These are phyloP conservation scores for Stereocaulon alpinum DNA, from an alignment of 495 filamentous ascomycete genomes.

Conservation along the genomic window DNA sequence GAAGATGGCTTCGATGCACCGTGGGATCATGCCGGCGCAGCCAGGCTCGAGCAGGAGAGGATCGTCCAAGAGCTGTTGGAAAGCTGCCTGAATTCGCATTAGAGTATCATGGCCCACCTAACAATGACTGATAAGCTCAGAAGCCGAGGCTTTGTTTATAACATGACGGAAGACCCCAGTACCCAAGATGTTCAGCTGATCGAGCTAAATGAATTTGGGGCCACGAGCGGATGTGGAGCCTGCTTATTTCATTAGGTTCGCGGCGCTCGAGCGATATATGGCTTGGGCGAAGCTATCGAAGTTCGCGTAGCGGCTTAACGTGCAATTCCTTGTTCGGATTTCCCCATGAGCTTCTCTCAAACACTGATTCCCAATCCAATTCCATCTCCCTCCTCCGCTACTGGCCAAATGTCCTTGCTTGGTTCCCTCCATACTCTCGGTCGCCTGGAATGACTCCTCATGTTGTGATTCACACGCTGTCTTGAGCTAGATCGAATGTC, in stretches of 20 bases:
- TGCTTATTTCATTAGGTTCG: slow-evolving; percentile 18
- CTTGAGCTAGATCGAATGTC: slow-evolving; percentile 16
- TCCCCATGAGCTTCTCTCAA: not conserved
- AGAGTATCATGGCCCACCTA: slow-evolving; percentile 7
- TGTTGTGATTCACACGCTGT: slow-evolving; percentile 16
- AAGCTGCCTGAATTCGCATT: slow-evolving; percentile 1
- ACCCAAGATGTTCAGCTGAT: slow-evolving; percentile 12
- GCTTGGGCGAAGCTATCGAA: slow-evolving; percentile 12
- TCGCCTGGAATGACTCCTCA: slow-evolving; percentile 27
- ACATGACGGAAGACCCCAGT: slow-evolving; percentile 10
- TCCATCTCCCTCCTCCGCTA: slow-evolving; percentile 26
- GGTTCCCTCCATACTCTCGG: slow-evolving; percentile 33
- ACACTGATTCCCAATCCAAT: slow-evolving; percentile 16
- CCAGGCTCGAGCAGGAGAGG: slow-evolving; percentile 2
- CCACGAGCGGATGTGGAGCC: slow-evolving; percentile 19
- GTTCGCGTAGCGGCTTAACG: slow-evolving; percentile 11
- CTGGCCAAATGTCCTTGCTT: slow-evolving; percentile 30
- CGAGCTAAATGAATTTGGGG: slow-evolving; percentile 20
- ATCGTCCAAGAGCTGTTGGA: slow-evolving; percentile 15
- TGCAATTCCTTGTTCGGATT: not conserved
- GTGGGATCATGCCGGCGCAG: slow-evolving; percentile 22
- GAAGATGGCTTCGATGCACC: slow-evolving; percentile 22
- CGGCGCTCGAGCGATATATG: slow-evolving; percentile 17
- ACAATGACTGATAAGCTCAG: slow-evolving; percentile 13
- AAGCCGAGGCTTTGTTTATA: slow-evolving; percentile 11